Base-by-base conservation (phyloP, 352 stramenopile genomes). In the Phytophthora boehmeriae region DNA sequence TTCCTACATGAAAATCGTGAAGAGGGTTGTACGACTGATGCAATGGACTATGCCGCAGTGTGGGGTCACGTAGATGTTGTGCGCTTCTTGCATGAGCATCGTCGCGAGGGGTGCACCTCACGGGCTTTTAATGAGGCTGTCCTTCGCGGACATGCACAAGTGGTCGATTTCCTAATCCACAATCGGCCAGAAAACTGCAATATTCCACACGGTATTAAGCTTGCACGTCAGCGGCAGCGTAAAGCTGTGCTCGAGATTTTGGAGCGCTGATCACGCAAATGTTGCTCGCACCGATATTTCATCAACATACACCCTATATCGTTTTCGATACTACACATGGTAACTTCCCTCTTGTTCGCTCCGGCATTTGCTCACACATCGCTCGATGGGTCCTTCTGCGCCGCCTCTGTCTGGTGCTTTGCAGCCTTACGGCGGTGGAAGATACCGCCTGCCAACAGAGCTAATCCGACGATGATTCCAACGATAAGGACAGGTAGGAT, bases 31-130 rank as follows among this genome's bases (percentile, higher is more conserved):
- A 83, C 76, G 20, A 85, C 74, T 1, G 63, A 73, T 43, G 78
- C 80, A 0, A 88, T 90, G 75, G 68, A 88, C 61, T 79, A 79
- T 36, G 78, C 78, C 0, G 78, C 75, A 8, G 48, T 74, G 23
- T 74, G 68, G 43, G 65, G 65, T 3, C 76, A 85, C 46, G 41
- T 79, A 0, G 76, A 84, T 8, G 58, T 84, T 8, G 66, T 88
- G 25, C 44, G 54, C 16, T 90, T 73, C 32, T 63, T 90, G 32
- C 75, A 88, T 27, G 68, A 75, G 17, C 80, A 88, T 49, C 76
- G 78, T 14, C 54, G 45, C 0, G 80, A 89, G 57, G 78, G 81
- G 0, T 89, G 73, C 46, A 88, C 76, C 4, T 27, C 35, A 8
- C 74, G 76, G 55, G 81, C 75, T 1, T 84, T 90, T 27, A 65